Base-by-base conservation (phyloP, 768 basidiomycete species). In the Mycena capillaripes region DNA sequence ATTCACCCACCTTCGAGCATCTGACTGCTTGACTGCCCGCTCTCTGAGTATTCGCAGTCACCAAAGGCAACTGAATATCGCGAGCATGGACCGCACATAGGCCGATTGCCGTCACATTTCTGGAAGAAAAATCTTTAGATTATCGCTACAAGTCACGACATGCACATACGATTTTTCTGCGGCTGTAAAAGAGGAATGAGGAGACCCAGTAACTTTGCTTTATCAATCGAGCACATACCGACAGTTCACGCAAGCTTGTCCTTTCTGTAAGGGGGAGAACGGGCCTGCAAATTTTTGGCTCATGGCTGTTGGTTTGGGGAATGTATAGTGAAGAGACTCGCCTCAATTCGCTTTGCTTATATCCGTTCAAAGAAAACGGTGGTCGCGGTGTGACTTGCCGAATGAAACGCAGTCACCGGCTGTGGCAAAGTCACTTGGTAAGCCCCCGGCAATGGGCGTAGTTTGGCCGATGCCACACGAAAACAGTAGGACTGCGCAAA, bases 1-100 rank as follows among this genome's bases (percentile, higher is more conserved):
- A 14, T 12, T 2, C 17, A 29, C 6, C 34, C 17, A 71, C 73
- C 72, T 59, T 76, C 75, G 19, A 76, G 64, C 9, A 74, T 42
- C 34, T 76, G 69, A 16, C 34, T 64, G 25, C 42, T 46, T 6
- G 75, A 71, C 19, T 32, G 72, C 1, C 75, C 75, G 16, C 40
- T 32, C 25, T 76, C 75, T 4, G 46, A 38, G 61, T 71, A 76
- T 48, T 73, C 71, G 23, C 75, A 76, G 42, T 76, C 75, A 7
- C 66, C 72, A 12, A 70, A 65, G 8, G 58, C 29, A 19, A 30
- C 40, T 4, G 72, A 42, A 48, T 46, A 61, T 58, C 56, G 56
- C 0, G 60, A 56, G 44, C 75, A 76, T 27, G 55, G 75, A 11
- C 72, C 71, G 36, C 75, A 76, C 12, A 73, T 69, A 1, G 75